A percentile compares a stretch with the other conserved stretches of the same genome.
Evolutionary conservation across 2,329 filamentous ascomycete species (phyloP).

Genomic region (Venturiaceae sp.): DNA sequence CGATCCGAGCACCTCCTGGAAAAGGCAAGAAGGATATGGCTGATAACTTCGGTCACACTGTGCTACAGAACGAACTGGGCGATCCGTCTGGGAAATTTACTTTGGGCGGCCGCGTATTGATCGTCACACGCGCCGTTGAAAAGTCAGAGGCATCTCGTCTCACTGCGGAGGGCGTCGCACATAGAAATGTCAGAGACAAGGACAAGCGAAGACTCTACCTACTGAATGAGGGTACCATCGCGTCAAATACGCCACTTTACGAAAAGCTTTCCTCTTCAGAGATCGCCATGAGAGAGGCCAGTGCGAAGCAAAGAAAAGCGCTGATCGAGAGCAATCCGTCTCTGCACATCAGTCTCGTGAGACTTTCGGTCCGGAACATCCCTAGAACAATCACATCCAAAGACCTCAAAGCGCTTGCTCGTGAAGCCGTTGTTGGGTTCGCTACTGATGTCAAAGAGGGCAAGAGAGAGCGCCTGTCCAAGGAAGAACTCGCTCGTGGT

Average conservation of each 20-base stretch:
- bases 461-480: constrained; percentile 67
- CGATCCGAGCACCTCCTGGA: constrained; percentile 17
- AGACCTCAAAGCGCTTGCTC: constrained; percentile 80
- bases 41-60: constrained; percentile 56
- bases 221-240: constrained; percentile 75
- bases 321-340: constrained; percentile 86
- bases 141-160: constrained; percentile 70
- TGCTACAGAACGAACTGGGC: constrained; percentile 75
- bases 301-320: constrained; percentile 75
- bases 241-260: constrained; percentile 68
- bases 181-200: constrained; percentile 59
- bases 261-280: constrained; percentile 68
- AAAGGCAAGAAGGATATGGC: constrained; percentile 15
- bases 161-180: constrained; percentile 54
- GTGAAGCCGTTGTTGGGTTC: constrained; percentile 89
- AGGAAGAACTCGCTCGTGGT: constrained; percentile 75
- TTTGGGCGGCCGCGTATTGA: constrained; percentile 77
- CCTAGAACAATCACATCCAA: constrained; percentile 76
- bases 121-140: constrained; percentile 75
- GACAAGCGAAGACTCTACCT: constrained; percentile 89
- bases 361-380: constrained; percentile 84
- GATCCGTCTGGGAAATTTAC: constrained; percentile 83
- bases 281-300: constrained; percentile 79
- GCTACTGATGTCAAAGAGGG: constrained; percentile 79
- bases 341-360: constrained; percentile 79